These are phyloP conservation scores for Oryza rufipogon DNA, from an alignment of 176 grass and related monocot species.

Conservation along the genomic window DNA sequence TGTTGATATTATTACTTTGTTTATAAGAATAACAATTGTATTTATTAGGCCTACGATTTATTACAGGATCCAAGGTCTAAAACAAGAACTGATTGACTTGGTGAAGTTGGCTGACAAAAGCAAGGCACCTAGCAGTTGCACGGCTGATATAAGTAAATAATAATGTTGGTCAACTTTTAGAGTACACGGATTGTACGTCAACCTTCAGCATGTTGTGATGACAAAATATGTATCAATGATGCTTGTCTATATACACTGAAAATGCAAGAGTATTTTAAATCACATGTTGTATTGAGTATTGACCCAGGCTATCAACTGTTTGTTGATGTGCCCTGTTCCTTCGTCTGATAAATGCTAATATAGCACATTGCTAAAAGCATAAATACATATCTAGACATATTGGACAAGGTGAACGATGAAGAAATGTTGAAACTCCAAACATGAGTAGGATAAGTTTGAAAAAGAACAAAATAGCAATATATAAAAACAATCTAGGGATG, in stretches of 20 bases:
- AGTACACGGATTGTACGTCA: background rate
- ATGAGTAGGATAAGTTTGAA: background rate
- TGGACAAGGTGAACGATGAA: background rate
- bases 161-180: conserved; percentile 33
- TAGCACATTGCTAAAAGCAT: background rate
- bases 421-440: background rate
- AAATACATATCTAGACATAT: background rate
- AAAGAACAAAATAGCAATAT: background rate
- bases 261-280: background rate
- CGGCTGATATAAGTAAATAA: conserved; percentile 36
- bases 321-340: conserved; percentile 1
- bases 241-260: background rate
- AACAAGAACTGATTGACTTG: background rate
- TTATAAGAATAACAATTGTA: background rate
- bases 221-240: background rate
- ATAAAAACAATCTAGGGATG: conserved; percentile 1
- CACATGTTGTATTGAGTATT: background rate
- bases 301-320: background rate
- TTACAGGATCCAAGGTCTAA: conserved; percentile 24
- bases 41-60: background rate
- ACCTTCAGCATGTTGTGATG: background rate
- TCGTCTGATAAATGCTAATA: background rate
- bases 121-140: conserved; percentile 15
- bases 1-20: background rate
- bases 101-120: conserved; percentile 29